Percentiles rank a stretch among this genome's conserved stretches.
Evolutionary conservation across 2,329 filamentous ascomycete species (phyloP).

Genomic region (Sclerotinia subarctica): DNA sequence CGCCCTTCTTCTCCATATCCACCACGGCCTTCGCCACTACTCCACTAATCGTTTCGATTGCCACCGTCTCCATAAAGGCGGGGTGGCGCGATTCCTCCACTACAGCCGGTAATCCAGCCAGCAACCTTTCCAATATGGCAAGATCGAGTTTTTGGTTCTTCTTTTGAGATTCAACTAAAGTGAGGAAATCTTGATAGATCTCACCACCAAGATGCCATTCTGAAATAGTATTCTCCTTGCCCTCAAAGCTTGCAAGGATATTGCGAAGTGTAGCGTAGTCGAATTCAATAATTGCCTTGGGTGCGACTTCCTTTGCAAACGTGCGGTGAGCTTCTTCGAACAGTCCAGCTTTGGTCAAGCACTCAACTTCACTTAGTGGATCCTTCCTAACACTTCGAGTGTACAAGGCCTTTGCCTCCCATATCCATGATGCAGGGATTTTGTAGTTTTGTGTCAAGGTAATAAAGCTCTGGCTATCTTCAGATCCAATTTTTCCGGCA

Average conservation of each 20-base stretch:
- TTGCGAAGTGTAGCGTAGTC: constrained; percentile 69
- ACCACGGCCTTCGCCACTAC: constrained; percentile 66
- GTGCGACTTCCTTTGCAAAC: constrained; percentile 76
- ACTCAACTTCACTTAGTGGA: constrained; percentile 69
- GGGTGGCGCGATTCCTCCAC: constrained; percentile 34
- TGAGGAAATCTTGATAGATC: constrained; percentile 66
- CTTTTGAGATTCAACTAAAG: constrained; percentile 47
- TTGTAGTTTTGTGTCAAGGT: constrained; percentile 62
- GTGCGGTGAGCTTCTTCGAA: constrained; percentile 81
- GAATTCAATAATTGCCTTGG: constrained; percentile 74
- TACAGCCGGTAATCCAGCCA: constrained; percentile 55
- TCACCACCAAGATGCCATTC: constrained; percentile 79
- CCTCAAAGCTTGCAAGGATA: constrained; percentile 70
- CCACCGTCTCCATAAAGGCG: constrained; percentile 61
- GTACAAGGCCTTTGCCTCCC: constrained; percentile 79
- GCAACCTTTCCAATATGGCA: constrained; percentile 53
- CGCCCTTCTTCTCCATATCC: constrained; percentile 51
- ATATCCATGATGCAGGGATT: constrained; percentile 77
- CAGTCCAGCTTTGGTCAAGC: constrained; percentile 72
- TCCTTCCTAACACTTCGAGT: constrained; percentile 72
- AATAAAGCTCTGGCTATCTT: constrained; percentile 54
- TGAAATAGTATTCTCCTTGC: constrained; percentile 57
- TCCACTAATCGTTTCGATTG: constrained; percentile 77
- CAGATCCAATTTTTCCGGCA: constrained; percentile 61
- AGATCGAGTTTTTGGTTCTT: constrained; percentile 43